A percentile compares a stretch with the other conserved stretches of the same genome.
Evolutionary conservation across 768 basidiomycete genomes (phyloP).

Genomic region (Agaricus sinodeliciosus): DNA sequence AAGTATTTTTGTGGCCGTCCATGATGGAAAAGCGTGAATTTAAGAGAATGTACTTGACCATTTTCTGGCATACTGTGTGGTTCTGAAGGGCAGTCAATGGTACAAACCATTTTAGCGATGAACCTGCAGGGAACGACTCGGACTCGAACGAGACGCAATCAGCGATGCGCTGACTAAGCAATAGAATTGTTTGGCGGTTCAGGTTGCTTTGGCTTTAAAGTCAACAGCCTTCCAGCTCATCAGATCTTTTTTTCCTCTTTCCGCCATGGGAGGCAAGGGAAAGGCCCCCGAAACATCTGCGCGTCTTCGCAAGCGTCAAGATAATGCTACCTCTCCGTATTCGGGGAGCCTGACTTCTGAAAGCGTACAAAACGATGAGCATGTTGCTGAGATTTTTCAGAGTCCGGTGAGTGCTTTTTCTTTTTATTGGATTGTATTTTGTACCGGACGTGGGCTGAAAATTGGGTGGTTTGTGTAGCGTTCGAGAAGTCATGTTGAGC

Average conservation of each 20-base stretch:
- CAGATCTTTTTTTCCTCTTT: constrained; percentile 8
- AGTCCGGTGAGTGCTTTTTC: constrained; percentile 33
- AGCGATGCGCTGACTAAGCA: neutral
- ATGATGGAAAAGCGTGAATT: too few species aligned
- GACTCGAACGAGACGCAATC: too few species aligned
- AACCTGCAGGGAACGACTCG: too few species aligned
- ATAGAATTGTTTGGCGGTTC: neutral
- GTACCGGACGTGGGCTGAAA: neutral
- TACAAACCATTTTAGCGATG: too few species aligned
- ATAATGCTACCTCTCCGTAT: constrained; percentile 12
- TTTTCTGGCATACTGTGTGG: too few species aligned
- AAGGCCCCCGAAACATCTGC: constrained; percentile 18
- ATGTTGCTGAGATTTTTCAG: constrained; percentile 41
- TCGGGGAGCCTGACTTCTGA: constrained; percentile 17
- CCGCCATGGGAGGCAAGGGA: constrained; percentile 24
- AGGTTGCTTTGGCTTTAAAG: neutral
- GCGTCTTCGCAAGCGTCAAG: constrained; percentile 11
- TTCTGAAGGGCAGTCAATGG: too few species aligned
- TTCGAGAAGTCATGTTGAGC: constrained; percentile 54
- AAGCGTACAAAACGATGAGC: constrained; percentile 45
- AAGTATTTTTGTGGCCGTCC: too few species aligned
- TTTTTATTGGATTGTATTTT: neutral
- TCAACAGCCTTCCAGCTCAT: constrained; percentile 4
- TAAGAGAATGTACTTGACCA: too few species aligned
- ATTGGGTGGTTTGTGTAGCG: constrained; percentile 25